Evolutionary conservation across 2,329 filamentous ascomycete species (phyloP), one percentile per base, ranked within the genome.

Genomic region (Pyricularia pennisetigena): DNA sequence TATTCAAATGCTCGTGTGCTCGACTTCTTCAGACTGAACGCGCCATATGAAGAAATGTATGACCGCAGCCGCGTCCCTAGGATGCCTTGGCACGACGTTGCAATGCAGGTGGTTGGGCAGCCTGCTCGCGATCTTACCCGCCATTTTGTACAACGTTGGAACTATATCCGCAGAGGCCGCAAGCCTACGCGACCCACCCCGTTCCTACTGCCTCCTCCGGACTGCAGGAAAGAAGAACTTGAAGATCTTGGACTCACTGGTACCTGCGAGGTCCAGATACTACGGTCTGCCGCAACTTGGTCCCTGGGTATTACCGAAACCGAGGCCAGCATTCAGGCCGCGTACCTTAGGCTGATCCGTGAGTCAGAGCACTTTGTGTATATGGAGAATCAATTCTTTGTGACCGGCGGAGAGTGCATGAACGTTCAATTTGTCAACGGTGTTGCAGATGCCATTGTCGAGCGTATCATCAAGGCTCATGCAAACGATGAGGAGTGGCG

Each of bases 31-130:
- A 88, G 89, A 69, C 86, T 99, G 29, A 90, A 95, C 75, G 93
- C 96, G 77, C 95, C 95, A 1, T 98, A 98, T 74, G 95, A 97
- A 75, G 95, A 99, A 78, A 98, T 98, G 95, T 99, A 98, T 75
- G 93, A 98, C 78, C 90, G 95, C 68, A 90, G 88, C 70, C 91
- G 91, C 76, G 86, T 94, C 23, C 93, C 95, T 1, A 85, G 95
- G 70, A 99, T 98, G 95, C 94, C 95, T 1, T 99, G 95, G 95
- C 95, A 99, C 75, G 95, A 99, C 77, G 93, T 99, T 70, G 88
- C 90, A 2, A 98, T 99, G 95, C 95, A 98, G 78, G 90, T 99
- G 61, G 93, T 98, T 62, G 95, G 95, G 4, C 95, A 98, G 76
- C 95, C 95, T 2, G 94, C 95, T 14, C 87, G 95, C 72, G 95